Percentiles rank a stretch among this genome's conserved stretches.
These are phyloP conservation scores for Themeda triandra DNA, from an alignment of 176 grass and related monocot genomes.

Conservation along the genomic window DNA sequence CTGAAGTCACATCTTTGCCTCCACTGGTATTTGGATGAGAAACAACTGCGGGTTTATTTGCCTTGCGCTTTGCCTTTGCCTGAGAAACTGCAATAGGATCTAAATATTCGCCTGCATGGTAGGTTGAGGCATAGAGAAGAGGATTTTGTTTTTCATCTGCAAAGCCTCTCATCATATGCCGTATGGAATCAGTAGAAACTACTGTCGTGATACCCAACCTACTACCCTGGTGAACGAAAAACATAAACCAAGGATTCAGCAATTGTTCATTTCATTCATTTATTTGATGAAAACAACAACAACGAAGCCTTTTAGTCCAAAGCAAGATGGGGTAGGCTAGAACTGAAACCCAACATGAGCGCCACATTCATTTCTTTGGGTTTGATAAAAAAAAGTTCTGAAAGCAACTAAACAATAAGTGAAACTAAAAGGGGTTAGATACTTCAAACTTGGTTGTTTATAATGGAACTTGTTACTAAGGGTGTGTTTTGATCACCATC, in stretches of 20 bases:
- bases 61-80: constrained; percentile 80
- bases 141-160: constrained; percentile 79
- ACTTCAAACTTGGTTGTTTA: not conserved
- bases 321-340: not conserved
- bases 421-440: not conserved
- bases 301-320: not conserved
- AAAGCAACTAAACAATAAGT: constrained; percentile 8
- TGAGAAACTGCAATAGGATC: constrained; percentile 76
- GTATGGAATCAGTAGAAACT: constrained; percentile 90
- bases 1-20: constrained; percentile 40
- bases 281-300: not conserved
- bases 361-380: not conserved
- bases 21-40: constrained; percentile 37
- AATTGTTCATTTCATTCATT: not conserved
- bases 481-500: not conserved
- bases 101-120: constrained; percentile 89
- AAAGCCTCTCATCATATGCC: constrained; percentile 98
- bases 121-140: constrained; percentile 93
- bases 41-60: constrained; percentile 56
- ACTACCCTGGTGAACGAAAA: constrained; percentile 57
- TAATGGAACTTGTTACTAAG: not conserved
- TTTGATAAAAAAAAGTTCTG: not conserved
- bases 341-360: not conserved
- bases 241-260: not conserved
- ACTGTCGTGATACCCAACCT: constrained; percentile 88